A percentile compares a stretch with the other conserved stretches of the same genome.
These are phyloP conservation scores for Daedaleopsis sinensis DNA, from an alignment of 768 basidiomycete species.

Conservation along the genomic window DNA sequence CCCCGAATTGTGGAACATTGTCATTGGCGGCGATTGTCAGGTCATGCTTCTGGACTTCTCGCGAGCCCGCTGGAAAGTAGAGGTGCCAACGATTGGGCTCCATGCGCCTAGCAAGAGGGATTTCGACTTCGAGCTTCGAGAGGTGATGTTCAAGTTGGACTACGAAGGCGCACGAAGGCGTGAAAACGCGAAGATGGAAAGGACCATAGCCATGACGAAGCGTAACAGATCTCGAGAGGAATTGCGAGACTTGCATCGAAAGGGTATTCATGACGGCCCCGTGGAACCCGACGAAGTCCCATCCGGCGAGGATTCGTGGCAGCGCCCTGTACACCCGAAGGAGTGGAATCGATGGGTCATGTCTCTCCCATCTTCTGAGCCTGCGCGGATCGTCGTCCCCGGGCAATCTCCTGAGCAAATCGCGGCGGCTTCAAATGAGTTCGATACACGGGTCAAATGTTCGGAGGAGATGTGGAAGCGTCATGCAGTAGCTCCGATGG, in stretches of 20 bases:
- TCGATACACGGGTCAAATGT: not conserved
- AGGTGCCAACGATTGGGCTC: conserved; percentile 39
- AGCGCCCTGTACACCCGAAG: conserved; percentile 36
- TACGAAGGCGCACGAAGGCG: conserved; percentile 39
- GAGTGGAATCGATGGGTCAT: conserved; percentile 41
- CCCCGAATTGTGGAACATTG: conserved; percentile 29
- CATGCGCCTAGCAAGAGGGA: conserved; percentile 41
- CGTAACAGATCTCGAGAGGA: conserved; percentile 26
- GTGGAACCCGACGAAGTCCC: conserved; percentile 9
- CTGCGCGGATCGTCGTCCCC: conserved; percentile 37
- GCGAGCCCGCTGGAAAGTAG: conserved; percentile 35
- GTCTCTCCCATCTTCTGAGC: conserved; percentile 34
- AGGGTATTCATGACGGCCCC: not conserved
- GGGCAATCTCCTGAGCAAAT: conserved; percentile 30
- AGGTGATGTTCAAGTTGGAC: conserved; percentile 58
- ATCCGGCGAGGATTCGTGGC: conserved; percentile 31
- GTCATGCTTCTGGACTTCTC: conserved; percentile 62
- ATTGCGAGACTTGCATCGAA: conserved; percentile 17
- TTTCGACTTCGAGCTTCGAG: conserved; percentile 54
- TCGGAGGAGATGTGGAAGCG: not conserved
- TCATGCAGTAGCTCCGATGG: not conserved
- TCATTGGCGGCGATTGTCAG: conserved; percentile 31
- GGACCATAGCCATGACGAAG: conserved; percentile 31
- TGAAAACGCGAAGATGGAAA: conserved; percentile 38
- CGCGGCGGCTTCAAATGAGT: conserved; percentile 17